Percentiles rank a stretch among this genome's conserved stretches.
Conservation (phyloP, 106 monocot genomes). For the Posidonia australis region DNA sequence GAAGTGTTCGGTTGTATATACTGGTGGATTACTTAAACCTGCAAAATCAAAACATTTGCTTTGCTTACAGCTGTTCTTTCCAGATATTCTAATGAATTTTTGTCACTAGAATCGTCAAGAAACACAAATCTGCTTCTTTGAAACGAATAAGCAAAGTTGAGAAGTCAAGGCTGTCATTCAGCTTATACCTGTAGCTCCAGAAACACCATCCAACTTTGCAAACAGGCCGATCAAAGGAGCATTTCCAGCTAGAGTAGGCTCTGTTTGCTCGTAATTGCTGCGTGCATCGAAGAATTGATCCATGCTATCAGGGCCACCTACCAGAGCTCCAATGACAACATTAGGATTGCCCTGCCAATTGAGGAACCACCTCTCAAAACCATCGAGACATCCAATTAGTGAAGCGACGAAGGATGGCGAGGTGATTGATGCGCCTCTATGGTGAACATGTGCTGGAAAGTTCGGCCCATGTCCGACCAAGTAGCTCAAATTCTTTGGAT, state of each 20-base stretch:
- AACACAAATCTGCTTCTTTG: too few relatives aligned
- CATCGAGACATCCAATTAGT: constrained; percentile 43
- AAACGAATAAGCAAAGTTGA: too few relatives aligned
- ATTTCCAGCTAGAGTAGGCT: constrained; percentile 59
- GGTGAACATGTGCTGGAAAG: constrained; percentile 32
- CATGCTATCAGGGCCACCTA: constrained; percentile 66
- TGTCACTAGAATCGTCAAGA: too few relatives aligned
- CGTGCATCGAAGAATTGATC: constrained; percentile 59
- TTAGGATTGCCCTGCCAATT: constrained; percentile 44
- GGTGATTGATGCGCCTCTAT: constrained; percentile 42
- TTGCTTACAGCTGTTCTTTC: too few relatives aligned
- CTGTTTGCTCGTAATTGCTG: constrained; percentile 56
- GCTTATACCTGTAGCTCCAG: constrained; percentile 34
- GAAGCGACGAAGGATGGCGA: constrained; percentile 24
- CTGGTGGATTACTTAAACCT: too few relatives aligned
- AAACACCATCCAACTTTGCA: constrained; percentile 32
- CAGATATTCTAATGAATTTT: too few relatives aligned
- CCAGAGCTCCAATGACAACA: constrained; percentile 60
- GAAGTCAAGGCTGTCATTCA: too few relatives aligned
- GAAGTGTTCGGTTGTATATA: too few relatives aligned
- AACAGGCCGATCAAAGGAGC: constrained; percentile 76
- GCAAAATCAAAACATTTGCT: too few relatives aligned
- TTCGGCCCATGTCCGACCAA: constrained; percentile 54
- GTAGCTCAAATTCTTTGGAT: constrained; percentile 72
- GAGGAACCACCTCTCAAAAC: constrained; percentile 55